These are phyloP conservation scores for Paramecium tetraurelia DNA, from an alignment of 73 alveolate species.

Conservation along the genomic window DNA sequence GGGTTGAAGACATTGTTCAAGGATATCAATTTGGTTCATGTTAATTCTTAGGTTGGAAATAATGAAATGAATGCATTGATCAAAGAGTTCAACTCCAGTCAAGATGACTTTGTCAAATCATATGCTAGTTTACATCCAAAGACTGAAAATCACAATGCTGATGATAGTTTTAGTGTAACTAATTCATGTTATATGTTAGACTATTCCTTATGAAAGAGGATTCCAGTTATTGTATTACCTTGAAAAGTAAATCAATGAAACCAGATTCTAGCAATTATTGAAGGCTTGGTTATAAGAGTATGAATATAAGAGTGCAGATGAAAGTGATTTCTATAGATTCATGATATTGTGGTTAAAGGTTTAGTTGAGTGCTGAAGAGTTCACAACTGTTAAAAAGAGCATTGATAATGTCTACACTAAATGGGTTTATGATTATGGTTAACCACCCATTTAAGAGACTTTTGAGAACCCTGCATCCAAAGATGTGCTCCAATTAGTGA, in stretches of 20 bases:
- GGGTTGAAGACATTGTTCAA: constrained; percentile 62
- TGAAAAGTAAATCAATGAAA: constrained; percentile 59
- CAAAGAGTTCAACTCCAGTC: not conserved
- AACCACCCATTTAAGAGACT: constrained; percentile 38
- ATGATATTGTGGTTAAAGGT: not conserved
- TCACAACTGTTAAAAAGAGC: not conserved
- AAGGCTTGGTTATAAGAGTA: constrained; percentile 48
- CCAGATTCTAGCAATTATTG: constrained; percentile 42
- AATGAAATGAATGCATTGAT: not conserved
- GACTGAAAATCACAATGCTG: constrained; percentile 64
- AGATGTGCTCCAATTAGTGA: constrained; percentile 55
- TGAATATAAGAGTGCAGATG: constrained; percentile 67
- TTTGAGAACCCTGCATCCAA: constrained; percentile 39
- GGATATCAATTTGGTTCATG: constrained; percentile 63
- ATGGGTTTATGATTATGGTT: constrained; percentile 63
- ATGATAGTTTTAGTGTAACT: constrained; percentile 66
- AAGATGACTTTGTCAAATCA: constrained; percentile 41
- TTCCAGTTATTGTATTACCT: constrained; percentile 59
- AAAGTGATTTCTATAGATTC: constrained; percentile 55
- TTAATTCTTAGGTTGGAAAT: constrained; percentile 67
- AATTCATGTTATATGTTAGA: not conserved
- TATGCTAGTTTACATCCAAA: constrained; percentile 70
- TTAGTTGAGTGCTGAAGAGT: not conserved
- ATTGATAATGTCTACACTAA: constrained; percentile 28
- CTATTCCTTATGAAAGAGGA: constrained; percentile 72